Base-by-base conservation (phyloP, 2,329 filamentous ascomycete genomes). In the Biscogniauxia sp. region DNA sequence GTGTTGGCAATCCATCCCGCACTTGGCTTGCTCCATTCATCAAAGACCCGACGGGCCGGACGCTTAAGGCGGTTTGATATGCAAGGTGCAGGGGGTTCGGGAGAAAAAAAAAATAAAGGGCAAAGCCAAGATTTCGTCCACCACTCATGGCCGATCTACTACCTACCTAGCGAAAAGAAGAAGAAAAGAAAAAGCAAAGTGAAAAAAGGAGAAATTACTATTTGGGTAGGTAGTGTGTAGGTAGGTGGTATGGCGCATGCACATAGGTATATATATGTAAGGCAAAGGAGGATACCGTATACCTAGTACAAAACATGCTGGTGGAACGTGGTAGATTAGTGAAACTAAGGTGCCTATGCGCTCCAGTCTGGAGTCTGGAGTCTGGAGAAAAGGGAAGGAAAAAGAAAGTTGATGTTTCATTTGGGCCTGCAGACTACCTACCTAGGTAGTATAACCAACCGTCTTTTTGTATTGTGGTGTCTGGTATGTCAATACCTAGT, bases 361-460 rank as follows among this genome's bases (percentile, higher is more conserved):
- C 28, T 32, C 28, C 28, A 32, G 28, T 32, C 28, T 32, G 28
- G 28, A 32, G 28, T 32, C 28, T 32, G 28, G 28, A 45, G 28
- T 32, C 28, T 32, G 28, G 28, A 45, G 37, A 45, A 45, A 15
- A 45, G 37, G 37, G 37, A 45, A n/a, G 11, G 37, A 45, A n/a
- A 45, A 45, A 45, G 17, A 17, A 45, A 45, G 17, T 45, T 45
- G 17, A 53, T 17, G 20, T 32, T 19, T 54, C 23, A 32, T 32
- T 54, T 59, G 60, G 58, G 62, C 62, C 62, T 60, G 54, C 55
- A 57, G 57, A 41, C 56, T 55, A 60, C 62, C 59, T 59, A 17
- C n/a, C n/a, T n/a, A n/a, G n/a, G n/a, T n/a, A n/a, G n/a, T n/a
- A n/a, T n/a, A n/a, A n/a, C n/a, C n/a, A n/a, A n/a, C n/a, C n/a